Base-by-base conservation (phyloP, 176 grass and related monocot genomes). In the Carex littledalei region DNA sequence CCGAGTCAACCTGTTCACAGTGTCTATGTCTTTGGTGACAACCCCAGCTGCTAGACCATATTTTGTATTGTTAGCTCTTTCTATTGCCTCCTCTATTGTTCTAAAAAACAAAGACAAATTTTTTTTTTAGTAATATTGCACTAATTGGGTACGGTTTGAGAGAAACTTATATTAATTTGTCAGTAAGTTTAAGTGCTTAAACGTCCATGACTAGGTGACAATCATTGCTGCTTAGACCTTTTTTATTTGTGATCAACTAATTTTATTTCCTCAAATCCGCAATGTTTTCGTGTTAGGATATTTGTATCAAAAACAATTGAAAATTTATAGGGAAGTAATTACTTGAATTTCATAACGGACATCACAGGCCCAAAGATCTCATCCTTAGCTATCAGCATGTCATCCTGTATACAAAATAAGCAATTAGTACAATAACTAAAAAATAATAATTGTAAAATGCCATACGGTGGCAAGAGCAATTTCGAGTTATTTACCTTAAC, bases 311-410 rank as follows among this genome's bases (percentile, higher is more conserved):
- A 45, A 47, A 73, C 9, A 22, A 73, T 3, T 22, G 39, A 45
- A 73, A 72, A 47, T 49, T 49, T 24, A 15, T 34, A 39, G 15
- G 31, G 13, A 26, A 49, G 0, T 22, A 41, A 2, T 84, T 82
- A 94, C 91, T 68, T 93, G 91, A 95, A 95, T 81, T 93, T 95
- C 91, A 93, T 89, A 15, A 93, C 80, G 79, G 89, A 93, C 94
- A 93, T 88, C 21, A 95, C 91, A 4, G 93, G 91, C 0, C 93
- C 93, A 79, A 95, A 95, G 67, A 95, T 95, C 67, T 95, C 93
- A 81, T 95, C 93, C 34, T 82, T 89, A 0, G 93, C 91, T 75
- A 95, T 85, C 80, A 79, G 9, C 91, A 95, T 89, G 68, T 89
- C 91, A 20, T 93, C 91, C 90, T 94, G 75, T 78, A 3, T 56